Base-by-base conservation (phyloP, 495 filamentous ascomycete genomes). In the Xylaria nigripes region DNA sequence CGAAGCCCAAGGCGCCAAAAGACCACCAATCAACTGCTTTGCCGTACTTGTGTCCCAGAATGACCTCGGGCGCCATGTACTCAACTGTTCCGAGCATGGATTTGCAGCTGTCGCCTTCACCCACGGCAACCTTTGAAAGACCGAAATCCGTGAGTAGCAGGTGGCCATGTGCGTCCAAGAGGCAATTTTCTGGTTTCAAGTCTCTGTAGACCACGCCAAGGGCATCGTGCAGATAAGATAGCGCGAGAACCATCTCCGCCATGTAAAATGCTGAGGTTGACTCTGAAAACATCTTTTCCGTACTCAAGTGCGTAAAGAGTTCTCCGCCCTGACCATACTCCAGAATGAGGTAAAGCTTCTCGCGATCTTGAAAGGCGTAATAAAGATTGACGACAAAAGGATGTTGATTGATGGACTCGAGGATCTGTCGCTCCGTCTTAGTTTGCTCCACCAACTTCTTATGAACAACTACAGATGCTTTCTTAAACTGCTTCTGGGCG, bases 11-110 rank as follows among this genome's bases (percentile, higher is more conserved):
- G 18, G 91, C 89, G 22, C 94, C 93, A 27, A 98, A 84, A 4
- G 91, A 94, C 93, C 93, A 98, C 91, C 91, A 98, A 74, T 98
- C 93, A 32, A 95, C 94, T 15, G 88, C 84, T 67, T 89, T 89
- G 66, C 90, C 90, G 68, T 98, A 98, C 59, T 81, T 81, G 56
- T 86, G 81, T 55, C 89, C 88, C 41, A 77, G 77, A 59, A 98
- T 83, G 34, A 98, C 86, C 72, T 98, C 93, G 3, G 93, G 93
- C 0, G 93, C 93, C 94, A 97, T 97, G 79, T 97, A 98, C 61
- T 96, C 93, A 58, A 95, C 81, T 2, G 93, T 98, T 54, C 93
- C 93, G 12, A 95, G 85, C 58, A 89, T 79, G 36, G 89, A 94
- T 66, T 86, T 86, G 77, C 90, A 96, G 59, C 78, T 76, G 59